These are phyloP conservation scores for Penicillium sclerotiorum DNA, from an alignment of 2,329 filamentous ascomycete genomes.

Conservation along the genomic window DNA sequence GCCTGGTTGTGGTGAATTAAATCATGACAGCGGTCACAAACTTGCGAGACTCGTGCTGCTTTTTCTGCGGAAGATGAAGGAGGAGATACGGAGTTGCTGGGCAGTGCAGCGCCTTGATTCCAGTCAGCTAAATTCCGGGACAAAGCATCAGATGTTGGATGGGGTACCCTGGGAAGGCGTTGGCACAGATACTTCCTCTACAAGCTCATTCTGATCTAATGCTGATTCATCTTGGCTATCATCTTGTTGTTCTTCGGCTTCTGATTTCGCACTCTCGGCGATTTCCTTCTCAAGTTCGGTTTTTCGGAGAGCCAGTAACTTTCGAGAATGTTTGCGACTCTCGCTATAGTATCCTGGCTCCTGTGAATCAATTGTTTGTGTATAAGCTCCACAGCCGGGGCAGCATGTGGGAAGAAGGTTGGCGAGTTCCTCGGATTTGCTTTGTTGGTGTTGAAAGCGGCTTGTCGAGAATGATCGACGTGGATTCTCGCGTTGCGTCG, in stretches of 20 bases:
- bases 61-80: slow-evolving; percentile 22
- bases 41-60: slow-evolving; percentile 19
- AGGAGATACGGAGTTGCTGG: slow-evolving; percentile 25
- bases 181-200: slow-evolving; percentile 9
- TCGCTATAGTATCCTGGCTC: slow-evolving; percentile 62
- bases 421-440: slow-evolving; percentile 13
- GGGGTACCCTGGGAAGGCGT: slow-evolving; percentile 17
- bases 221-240: not conserved
- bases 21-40: slow-evolving; percentile 87
- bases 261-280: slow-evolving; percentile 19
- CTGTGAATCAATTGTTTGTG: slow-evolving; percentile 57
- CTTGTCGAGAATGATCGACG: slow-evolving; percentile 25
- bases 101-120: slow-evolving; percentile 23
- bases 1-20: slow-evolving; percentile 75
- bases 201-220: not conserved
- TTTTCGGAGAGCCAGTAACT: slow-evolving; percentile 30
- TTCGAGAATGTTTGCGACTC: slow-evolving; percentile 51
- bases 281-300: slow-evolving; percentile 11
- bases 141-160: not conserved
- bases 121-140: slow-evolving; percentile 7
- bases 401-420: slow-evolving; percentile 54
- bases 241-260: slow-evolving; percentile 4
- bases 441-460: slow-evolving; percentile 7
- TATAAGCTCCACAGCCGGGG: slow-evolving; percentile 65
- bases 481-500: slow-evolving; percentile 8